A percentile compares a stretch with the other conserved stretches of the same genome.
Conservation (phyloP, 371 early-diverging fungal genomes). For the Entomophthora muscae region DNA sequence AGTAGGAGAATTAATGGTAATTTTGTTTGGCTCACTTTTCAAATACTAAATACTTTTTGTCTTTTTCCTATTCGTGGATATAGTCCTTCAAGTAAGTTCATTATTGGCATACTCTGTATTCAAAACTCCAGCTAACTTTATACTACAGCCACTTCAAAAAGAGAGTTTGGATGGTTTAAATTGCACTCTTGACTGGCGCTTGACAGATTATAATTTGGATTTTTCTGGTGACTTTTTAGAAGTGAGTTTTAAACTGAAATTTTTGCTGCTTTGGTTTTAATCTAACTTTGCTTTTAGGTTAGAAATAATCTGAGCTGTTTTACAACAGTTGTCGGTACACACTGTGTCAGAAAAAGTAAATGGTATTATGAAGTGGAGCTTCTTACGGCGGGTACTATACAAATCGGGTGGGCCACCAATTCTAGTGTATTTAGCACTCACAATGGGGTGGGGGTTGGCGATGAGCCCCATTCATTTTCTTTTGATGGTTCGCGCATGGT, state of each 20-base stretch:
- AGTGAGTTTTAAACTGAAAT: not conserved
- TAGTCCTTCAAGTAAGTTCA: not conserved
- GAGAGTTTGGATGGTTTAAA: not conserved
- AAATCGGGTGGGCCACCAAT: conserved; percentile 48
- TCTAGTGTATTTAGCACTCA: conserved; percentile 36
- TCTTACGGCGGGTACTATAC: conserved; percentile 37
- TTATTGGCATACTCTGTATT: too few relatives aligned
- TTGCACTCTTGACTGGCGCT: not conserved
- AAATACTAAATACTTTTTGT: too few relatives aligned
- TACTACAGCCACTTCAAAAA: too few relatives aligned
- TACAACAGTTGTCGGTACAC: not conserved
- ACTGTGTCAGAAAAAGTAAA: conserved; percentile 13
- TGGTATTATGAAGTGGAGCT: conserved; percentile 43
- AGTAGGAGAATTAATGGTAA: not conserved
- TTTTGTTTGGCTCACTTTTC: not conserved
- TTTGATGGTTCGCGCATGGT: conserved; percentile 43
- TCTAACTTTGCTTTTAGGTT: not conserved
- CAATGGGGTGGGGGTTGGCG: conserved; percentile 54
- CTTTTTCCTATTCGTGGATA: too few relatives aligned
- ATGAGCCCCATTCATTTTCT: conserved; percentile 43
- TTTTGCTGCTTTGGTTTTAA: too few relatives aligned
- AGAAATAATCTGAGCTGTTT: not conserved
- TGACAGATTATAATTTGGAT: not conserved
- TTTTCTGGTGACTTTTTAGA: not conserved
- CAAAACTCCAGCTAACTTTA: too few relatives aligned